Conservation (phyloP, 306 rosid species). For the Benincasa hispida region DNA sequence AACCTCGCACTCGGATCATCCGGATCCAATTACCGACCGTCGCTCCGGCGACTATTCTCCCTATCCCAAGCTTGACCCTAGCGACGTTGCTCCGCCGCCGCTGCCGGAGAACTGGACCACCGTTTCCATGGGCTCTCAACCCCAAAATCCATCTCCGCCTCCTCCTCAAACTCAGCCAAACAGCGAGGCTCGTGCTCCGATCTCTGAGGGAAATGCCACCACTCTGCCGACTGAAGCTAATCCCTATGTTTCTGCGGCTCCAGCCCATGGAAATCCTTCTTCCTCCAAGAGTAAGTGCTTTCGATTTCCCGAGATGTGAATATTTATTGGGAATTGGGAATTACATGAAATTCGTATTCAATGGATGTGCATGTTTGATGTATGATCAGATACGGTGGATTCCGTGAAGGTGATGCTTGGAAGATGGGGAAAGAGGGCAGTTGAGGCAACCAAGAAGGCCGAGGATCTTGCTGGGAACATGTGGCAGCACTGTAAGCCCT, state of each 20-base stretch:
- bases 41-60: constrained; percentile 60
- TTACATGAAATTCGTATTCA: not conserved
- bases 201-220: constrained; percentile 40
- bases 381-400: constrained; percentile 49
- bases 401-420: constrained; percentile 75
- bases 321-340: not conserved
- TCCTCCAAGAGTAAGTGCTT: constrained; percentile 37
- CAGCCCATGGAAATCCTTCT: constrained; percentile 31
- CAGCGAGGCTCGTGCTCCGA: constrained; percentile 33
- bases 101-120: constrained; percentile 29
- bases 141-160: not conserved
- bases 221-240: constrained; percentile 60
- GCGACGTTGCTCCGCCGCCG: constrained; percentile 37
- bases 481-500: constrained; percentile 88
- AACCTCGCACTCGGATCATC: not conserved
- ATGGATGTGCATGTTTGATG: not conserved
- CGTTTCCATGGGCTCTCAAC: constrained; percentile 24
- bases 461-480: constrained; percentile 90
- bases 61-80: constrained; percentile 60
- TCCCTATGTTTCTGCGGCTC: constrained; percentile 64
- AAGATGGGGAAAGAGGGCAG: constrained; percentile 91
- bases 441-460: constrained; percentile 84
- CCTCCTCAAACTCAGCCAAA: not conserved
- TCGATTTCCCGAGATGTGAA: not conserved
- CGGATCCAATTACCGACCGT: not conserved